Evolutionary conservation across 257 asterid genomes (phyloP).

Genomic region (Haberlea rhodopensis): DNA sequence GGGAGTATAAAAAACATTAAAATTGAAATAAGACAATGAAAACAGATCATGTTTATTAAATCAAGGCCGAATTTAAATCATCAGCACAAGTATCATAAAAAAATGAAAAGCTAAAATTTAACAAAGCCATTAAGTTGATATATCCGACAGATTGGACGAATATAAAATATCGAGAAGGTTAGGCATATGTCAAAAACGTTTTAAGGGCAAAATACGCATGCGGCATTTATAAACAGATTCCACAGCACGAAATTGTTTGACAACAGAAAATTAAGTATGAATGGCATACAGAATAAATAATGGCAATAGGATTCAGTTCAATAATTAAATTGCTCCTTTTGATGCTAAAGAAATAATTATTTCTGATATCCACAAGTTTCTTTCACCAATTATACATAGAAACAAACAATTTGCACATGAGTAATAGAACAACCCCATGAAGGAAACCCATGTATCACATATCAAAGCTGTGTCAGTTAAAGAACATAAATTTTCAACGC

Average conservation of each 20-base stretch:
- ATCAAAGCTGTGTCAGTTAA: not conserved
- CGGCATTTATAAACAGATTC: not conserved
- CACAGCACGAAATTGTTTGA: not conserved
- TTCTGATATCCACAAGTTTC: not conserved
- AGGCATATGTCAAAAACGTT: not conserved
- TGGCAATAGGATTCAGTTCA: not conserved
- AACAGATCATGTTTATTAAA: no score
- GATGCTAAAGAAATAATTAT: not conserved
- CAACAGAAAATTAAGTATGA: not conserved
- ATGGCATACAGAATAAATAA: not conserved
- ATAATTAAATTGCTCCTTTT: not conserved
- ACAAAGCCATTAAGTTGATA: not conserved
- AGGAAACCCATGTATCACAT: not conserved
- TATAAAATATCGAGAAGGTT: no score
- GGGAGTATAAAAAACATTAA: not conserved
- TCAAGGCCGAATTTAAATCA: not conserved
- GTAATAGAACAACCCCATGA: not conserved
- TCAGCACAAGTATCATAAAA: not conserved
- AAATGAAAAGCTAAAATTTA: not conserved
- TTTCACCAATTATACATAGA: not conserved
- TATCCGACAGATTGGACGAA: not conserved
- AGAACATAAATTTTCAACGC: not conserved
- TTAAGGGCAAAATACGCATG: not conserved
- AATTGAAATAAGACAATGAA: not conserved
- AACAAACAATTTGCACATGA: not conserved